Percentiles rank a stretch among this genome's conserved stretches.
Conservation (phyloP, 2,329 filamentous ascomycete genomes). For the Botrytis byssoidea region DNA sequence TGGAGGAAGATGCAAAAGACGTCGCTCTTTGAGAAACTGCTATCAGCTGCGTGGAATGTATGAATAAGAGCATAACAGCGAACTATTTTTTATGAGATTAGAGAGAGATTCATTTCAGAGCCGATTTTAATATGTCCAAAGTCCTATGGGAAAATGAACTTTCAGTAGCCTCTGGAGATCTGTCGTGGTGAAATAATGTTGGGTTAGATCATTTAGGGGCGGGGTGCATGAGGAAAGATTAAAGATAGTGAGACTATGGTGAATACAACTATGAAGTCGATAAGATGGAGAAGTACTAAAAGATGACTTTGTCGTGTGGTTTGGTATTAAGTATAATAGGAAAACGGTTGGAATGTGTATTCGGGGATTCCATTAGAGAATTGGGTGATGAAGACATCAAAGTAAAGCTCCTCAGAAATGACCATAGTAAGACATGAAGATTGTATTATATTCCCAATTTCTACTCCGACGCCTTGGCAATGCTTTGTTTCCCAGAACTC, state of each 20-base stretch:
- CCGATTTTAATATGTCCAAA: neutral
- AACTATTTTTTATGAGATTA: neutral
- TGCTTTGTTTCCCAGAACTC: slow-evolving; percentile 22
- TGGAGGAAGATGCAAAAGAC: neutral
- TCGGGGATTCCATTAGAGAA: neutral
- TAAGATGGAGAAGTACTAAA: neutral
- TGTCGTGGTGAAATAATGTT: neutral
- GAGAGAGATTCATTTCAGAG: neutral
- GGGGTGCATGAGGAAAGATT: neutral
- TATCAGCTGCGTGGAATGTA: neutral
- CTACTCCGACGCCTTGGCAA: slow-evolving; percentile 20
- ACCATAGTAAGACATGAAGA: slow-evolving; percentile 13
- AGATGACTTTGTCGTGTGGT: neutral
- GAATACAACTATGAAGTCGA: neutral
- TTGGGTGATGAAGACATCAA: neutral
- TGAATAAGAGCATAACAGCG: neutral
- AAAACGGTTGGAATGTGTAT: neutral
- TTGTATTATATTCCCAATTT: slow-evolving; percentile 20
- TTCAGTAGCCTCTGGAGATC: neutral
- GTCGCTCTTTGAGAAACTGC: neutral
- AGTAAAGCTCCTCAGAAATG: neutral
- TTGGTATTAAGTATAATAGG: neutral
- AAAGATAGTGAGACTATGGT: neutral
- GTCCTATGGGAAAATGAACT: neutral
- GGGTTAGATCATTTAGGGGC: neutral